Conservation (phyloP, 108 stramenopile species). For the Nannochloropsis salina region DNA sequence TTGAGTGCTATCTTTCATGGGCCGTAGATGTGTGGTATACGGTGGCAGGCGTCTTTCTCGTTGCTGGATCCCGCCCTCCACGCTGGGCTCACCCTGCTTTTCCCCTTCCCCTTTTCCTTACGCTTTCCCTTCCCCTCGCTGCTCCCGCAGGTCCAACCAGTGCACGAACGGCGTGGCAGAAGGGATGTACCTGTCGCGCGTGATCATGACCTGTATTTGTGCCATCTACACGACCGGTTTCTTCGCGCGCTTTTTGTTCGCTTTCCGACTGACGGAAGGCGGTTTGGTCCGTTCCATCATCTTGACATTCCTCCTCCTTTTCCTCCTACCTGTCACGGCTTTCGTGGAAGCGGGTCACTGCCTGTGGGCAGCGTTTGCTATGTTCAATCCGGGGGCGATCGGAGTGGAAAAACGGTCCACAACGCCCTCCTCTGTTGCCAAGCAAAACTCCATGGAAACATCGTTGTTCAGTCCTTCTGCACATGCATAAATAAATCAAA, state of each 20-base stretch:
- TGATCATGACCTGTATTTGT: background rate
- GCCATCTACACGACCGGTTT: background rate
- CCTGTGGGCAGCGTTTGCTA: background rate
- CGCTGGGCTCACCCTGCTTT: background rate
- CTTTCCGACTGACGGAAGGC: background rate
- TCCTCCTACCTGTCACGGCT: background rate
- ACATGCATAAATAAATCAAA: background rate
- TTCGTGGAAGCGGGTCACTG: background rate
- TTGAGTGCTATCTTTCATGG: no score
- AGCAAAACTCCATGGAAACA: background rate
- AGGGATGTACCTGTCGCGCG: background rate
- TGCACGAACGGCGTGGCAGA: background rate
- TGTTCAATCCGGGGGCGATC: background rate
- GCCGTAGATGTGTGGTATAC: no score
- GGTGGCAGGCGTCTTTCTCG: background rate
- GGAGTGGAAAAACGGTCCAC: background rate
- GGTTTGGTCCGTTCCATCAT: background rate
- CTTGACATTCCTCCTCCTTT: slow-evolving; percentile 2
- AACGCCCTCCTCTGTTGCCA: background rate
- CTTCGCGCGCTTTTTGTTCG: background rate
- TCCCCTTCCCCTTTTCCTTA: background rate
- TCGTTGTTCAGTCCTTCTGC: background rate
- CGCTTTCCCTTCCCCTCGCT: background rate
- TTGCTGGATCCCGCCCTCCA: background rate
- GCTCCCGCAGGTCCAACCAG: background rate